Base-by-base conservation (phyloP, 805 yeast genomes). In the Hanseniaspora occidentalis region DNA sequence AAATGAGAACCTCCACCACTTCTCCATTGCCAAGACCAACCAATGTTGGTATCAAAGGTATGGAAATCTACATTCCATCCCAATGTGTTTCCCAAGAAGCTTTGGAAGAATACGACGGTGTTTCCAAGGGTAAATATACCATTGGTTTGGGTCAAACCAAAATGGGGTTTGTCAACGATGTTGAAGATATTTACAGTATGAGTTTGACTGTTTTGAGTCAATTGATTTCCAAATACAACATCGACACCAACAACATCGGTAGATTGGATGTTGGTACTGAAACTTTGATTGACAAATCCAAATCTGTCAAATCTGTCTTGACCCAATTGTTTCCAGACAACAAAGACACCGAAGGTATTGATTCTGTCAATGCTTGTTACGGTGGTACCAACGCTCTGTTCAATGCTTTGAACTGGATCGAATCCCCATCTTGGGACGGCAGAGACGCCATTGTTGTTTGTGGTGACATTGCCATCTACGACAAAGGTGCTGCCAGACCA, bases 221-320 rank as follows among this genome's bases (percentile, higher is more conserved):
- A 44, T 73, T 92, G 57, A 66, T 92, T 54, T 70, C 76, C 55
- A 79, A 86, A 69, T 79, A 85, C 73, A 70, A 78, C 61, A 73
- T 92, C 53, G 96, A 89, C 62, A 75, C 84, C 39, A 67, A 70
- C 58, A 66, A 73, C 42, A 76, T 92, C 57, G 98, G 98, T 53
- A 79, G 98, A 62, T 72, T 92, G 54, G 98, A 92, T 66, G 97
- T 92, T 47, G 98, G 98, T 56, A 92, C 98, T 43, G 98, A 92
- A 70, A 89, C 98, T 38, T 70, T 92, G 54, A 71, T 92, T 52
- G 98, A 92, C 67, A 92, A 92, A 67, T 86, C 97, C 52, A 92
- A 92, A 70, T 82, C 95, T 34, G 95, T 89, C 57, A 92, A 92
- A 69, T 77, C 96, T 27, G 95, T 92, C 33, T 71, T 92, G 62